Percentiles rank a stretch among this genome's conserved stretches.
These are phyloP conservation scores for Escallonia herrerae DNA, from an alignment of 129 eudicot species.

Conservation along the genomic window DNA sequence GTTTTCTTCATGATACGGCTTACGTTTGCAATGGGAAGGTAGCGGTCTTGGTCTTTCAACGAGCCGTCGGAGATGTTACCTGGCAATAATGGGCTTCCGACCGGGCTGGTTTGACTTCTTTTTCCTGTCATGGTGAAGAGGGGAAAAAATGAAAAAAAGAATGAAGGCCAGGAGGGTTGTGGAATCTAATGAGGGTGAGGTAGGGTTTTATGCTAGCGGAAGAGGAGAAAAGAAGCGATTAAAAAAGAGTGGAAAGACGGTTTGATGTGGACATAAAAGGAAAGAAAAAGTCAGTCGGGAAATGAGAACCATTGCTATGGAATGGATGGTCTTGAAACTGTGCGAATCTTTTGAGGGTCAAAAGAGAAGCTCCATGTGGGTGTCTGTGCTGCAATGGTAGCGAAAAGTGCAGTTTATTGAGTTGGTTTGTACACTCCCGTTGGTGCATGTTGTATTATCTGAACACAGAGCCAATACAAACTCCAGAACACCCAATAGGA, in stretches of 20 bases:
- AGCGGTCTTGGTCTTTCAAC: too few species aligned
- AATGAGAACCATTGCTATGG: not conserved
- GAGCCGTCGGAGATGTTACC: too few species aligned
- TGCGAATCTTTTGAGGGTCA: not conserved
- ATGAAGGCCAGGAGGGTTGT: not conserved
- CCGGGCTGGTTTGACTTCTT: too few species aligned
- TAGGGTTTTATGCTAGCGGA: slow-evolving; percentile 21
- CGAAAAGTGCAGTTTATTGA: too few species aligned
- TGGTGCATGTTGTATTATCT: too few species aligned
- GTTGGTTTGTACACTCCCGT: too few species aligned
- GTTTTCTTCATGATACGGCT: too few species aligned
- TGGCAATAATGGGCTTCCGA: too few species aligned
- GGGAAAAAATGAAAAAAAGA: not conserved
- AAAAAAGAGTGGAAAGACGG: slow-evolving; percentile 30
- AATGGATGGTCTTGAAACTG: slow-evolving; percentile 1
- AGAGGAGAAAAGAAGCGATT: slow-evolving; percentile 13
- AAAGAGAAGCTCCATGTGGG: not conserved
- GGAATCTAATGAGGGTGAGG: slow-evolving; percentile 8
- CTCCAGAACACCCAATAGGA: too few species aligned
- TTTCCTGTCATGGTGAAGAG: slow-evolving; percentile 10
- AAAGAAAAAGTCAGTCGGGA: slow-evolving; percentile 8
- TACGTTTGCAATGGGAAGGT: too few species aligned
- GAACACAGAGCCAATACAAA: too few species aligned
- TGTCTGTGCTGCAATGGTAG: too few species aligned
- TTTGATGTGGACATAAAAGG: slow-evolving; percentile 36